A percentile compares a stretch with the other conserved stretches of the same genome.
These are phyloP conservation scores for Dipteronia sinensis DNA, from an alignment of 345 rosid genomes.

Conservation along the genomic window DNA sequence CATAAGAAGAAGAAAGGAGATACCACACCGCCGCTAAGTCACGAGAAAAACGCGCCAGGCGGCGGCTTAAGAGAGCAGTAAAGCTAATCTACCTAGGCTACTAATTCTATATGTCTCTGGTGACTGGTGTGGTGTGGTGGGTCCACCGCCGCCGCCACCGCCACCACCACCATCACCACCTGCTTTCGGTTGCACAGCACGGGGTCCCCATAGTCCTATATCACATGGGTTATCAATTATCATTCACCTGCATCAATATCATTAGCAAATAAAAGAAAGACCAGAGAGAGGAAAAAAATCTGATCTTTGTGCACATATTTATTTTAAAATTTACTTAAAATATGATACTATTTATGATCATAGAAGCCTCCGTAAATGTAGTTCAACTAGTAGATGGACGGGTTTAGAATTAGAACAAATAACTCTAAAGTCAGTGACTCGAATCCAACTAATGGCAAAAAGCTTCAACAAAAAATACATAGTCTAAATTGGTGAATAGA, in stretches of 20 bases:
- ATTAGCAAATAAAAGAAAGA: background rate
- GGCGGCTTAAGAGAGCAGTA: background rate
- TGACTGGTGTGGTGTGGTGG: background rate
- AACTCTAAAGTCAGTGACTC: too few species aligned
- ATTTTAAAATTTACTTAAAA: background rate
- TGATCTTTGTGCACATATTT: background rate
- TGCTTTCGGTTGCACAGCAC: slow-evolving; percentile 34
- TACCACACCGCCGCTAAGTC: slow-evolving; percentile 27
- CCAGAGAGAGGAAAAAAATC: background rate
- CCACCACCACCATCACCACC: slow-evolving; percentile 12
- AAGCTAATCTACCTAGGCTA: background rate
- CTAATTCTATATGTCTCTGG: background rate
- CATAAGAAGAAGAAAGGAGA: background rate
- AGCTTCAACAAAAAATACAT: too few species aligned
- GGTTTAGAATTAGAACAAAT: too few species aligned
- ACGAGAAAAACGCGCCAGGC: slow-evolving; percentile 30
- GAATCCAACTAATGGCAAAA: too few species aligned
- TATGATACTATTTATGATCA: background rate
- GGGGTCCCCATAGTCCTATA: slow-evolving; percentile 29
- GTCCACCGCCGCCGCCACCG: slow-evolving; percentile 21
- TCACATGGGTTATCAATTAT: slow-evolving; percentile 22
- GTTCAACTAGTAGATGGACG: too few species aligned
- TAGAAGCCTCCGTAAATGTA: too few species aligned
- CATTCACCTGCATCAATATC: background rate
- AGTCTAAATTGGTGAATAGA: too few species aligned